phyloP scores from a whole-genome alignment of 306 rosid species.

The Luffa acutangula region DNA sequence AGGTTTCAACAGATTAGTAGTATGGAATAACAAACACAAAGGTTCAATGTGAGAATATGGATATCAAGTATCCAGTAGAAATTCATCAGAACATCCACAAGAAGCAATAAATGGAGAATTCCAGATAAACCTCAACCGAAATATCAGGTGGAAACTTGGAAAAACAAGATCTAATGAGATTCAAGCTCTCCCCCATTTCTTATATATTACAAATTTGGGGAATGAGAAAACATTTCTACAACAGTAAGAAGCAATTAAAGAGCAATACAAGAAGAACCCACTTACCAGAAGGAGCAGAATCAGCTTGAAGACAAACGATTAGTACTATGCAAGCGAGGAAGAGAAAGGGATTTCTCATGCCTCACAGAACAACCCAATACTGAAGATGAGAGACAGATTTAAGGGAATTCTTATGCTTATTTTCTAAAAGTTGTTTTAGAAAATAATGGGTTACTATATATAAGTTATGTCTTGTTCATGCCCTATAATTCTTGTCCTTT shows the following conservation, averaged over 20 bases:
- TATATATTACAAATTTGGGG: not conserved
- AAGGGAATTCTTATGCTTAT: no score
- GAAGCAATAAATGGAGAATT: not conserved
- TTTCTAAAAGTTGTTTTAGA: no score
- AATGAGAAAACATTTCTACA: not conserved
- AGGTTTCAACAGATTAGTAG: conserved; percentile 4
- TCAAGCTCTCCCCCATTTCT: not conserved
- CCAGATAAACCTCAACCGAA: not conserved
- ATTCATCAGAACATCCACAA: not conserved
- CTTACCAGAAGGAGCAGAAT: conserved; percentile 87
- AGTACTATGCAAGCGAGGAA: conserved; percentile 24
- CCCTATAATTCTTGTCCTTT: not conserved
- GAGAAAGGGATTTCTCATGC: conserved; percentile 43
- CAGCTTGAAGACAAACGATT: conserved; percentile 35
- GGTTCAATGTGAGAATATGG: not conserved
- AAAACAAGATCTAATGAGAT: not conserved
- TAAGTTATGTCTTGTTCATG: not conserved
- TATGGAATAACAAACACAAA: not conserved
- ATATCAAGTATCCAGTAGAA: not conserved
- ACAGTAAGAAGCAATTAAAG: conserved; percentile 4
- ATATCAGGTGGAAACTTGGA: not conserved
- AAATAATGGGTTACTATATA: no score
- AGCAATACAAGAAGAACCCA: not conserved
- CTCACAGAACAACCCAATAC: conserved; percentile 4
- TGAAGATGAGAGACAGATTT: not conserved